Conservation (phyloP, 352 stramenopile genomes). For the Pythium brachiatum region DNA sequence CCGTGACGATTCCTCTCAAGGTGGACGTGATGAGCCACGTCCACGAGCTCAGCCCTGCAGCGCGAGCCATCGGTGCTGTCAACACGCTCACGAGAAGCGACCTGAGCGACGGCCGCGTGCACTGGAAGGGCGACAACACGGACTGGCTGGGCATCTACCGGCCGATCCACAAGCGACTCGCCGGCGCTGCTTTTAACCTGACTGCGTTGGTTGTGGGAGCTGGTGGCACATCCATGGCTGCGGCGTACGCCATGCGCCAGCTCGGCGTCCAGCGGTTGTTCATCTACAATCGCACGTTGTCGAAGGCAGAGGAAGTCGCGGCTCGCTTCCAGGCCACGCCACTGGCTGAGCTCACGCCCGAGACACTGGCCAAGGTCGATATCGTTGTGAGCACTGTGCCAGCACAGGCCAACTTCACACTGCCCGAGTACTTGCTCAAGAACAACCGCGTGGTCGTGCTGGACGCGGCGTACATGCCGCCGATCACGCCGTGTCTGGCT, state of each 20-base stretch:
- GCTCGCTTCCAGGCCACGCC: constrained; percentile 83
- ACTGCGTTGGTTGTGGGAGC: constrained; percentile 87
- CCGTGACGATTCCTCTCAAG: constrained; percentile 98
- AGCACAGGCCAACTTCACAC: constrained; percentile 75
- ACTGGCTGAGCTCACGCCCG: constrained; percentile 48
- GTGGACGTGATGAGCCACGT: constrained; percentile 92
- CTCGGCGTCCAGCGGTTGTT: constrained; percentile 83
- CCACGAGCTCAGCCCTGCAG: constrained; percentile 92
- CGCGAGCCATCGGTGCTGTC: constrained; percentile 95
- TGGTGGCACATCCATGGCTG: constrained; percentile 94
- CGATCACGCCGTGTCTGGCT: constrained; percentile 90
- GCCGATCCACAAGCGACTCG: constrained; percentile 78
- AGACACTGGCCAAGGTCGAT: constrained; percentile 58
- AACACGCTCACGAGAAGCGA: constrained; percentile 94
- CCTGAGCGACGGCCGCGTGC: constrained; percentile 31
- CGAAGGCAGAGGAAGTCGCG: constrained; percentile 90
- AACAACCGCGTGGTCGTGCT: constrained; percentile 79
- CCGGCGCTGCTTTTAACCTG: constrained; percentile 19
- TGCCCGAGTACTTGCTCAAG: constrained; percentile 66
- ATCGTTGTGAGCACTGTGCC: constrained; percentile 97
- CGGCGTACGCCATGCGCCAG: constrained; percentile 91
- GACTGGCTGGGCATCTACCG: constrained; percentile 98
- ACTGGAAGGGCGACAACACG: constrained; percentile 95
- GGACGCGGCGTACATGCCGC: constrained; percentile 98
- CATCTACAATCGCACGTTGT: constrained; percentile 95